Conservation (phyloP, 2,329 filamentous ascomycete genomes). For the Penicillium crustosum region DNA sequence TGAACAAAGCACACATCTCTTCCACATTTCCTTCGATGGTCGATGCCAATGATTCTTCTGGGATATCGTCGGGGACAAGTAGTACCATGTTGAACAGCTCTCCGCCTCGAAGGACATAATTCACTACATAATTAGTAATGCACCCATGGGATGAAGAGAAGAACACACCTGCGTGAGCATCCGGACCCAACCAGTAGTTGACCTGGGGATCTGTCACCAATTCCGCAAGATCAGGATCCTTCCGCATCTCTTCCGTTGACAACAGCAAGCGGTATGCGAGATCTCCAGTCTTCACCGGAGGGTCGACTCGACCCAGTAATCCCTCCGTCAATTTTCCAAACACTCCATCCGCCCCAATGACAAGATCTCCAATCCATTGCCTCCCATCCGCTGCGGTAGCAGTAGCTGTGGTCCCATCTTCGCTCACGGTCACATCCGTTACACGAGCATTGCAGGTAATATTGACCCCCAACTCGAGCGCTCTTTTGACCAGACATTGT, state of each 20-base stretch:
- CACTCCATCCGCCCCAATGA: conserved; percentile 31
- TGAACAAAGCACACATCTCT: conserved; percentile 55
- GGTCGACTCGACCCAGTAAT: conserved; percentile 47
- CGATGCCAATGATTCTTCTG: conserved; percentile 51
- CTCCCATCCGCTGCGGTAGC: conserved; percentile 34
- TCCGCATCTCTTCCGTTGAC: conserved; percentile 49
- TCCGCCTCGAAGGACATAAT: conserved; percentile 60
- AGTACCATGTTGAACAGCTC: conserved; percentile 54
- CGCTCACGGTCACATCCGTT: conserved; percentile 39
- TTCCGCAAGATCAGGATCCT: conserved; percentile 47
- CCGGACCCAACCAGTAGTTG: conserved; percentile 57
- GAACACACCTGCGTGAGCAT: conserved; percentile 45
- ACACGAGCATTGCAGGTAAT: conserved; percentile 50
- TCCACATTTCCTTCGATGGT: conserved; percentile 52
- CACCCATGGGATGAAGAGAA: not conserved
- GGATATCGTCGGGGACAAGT: conserved; percentile 63
- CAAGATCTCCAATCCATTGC: conserved; percentile 25
- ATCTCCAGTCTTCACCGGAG: conserved; percentile 55
- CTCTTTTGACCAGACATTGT: conserved; percentile 48
- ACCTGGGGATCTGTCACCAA: conserved; percentile 51
- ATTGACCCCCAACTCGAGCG: conserved; percentile 49
- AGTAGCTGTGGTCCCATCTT: conserved; percentile 37
- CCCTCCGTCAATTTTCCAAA: conserved; percentile 42
- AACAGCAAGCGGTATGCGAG: conserved; percentile 57
- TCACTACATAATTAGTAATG: conserved; percentile 38